These are phyloP conservation scores for Pinus tabuliformis DNA, from an alignment of 75 land plant species.

Conservation along the genomic window DNA sequence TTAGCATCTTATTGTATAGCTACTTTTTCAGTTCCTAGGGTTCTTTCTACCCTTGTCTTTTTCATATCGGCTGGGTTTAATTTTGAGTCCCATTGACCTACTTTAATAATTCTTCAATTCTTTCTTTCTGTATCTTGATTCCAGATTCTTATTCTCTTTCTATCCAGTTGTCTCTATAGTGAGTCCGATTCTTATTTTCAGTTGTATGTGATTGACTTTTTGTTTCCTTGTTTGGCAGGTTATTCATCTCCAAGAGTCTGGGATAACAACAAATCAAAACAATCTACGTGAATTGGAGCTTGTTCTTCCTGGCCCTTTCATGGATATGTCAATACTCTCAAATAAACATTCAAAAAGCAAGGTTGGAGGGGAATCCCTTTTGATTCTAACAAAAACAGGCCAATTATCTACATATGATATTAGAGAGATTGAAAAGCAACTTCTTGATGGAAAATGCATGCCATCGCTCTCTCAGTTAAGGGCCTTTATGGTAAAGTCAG, in stretches of 20 bases:
- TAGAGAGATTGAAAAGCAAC: slow-evolving; percentile 48
- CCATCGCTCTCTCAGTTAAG: slow-evolving; percentile 42
- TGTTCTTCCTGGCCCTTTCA: slow-evolving; percentile 54
- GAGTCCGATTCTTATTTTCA: not conserved
- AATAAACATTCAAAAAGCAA: slow-evolving; percentile 31
- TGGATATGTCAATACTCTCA: slow-evolving; percentile 48
- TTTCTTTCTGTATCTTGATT: too few species aligned
- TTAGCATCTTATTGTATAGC: too few species aligned
- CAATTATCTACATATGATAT: slow-evolving; percentile 57
- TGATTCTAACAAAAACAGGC: slow-evolving; percentile 67
- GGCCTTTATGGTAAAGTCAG: slow-evolving; percentile 31
- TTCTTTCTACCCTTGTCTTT: too few species aligned
- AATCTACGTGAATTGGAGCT: slow-evolving; percentile 43
- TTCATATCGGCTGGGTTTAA: too few species aligned
- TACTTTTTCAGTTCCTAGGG: too few species aligned
- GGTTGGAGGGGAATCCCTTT: slow-evolving; percentile 35
- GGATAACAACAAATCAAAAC: slow-evolving; percentile 8
- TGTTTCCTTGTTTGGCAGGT: slow-evolving; percentile 18
- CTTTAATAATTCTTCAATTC: too few species aligned
- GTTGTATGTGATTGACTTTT: not conserved
- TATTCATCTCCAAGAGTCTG: slow-evolving; percentile 12
- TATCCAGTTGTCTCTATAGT: too few species aligned
- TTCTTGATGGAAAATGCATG: slow-evolving; percentile 36
- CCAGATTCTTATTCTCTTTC: too few species aligned
- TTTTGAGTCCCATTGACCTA: too few species aligned